Evolutionary conservation across 768 basidiomycete genomes (phyloP).

Genomic region (Boletus insuetus): DNA sequence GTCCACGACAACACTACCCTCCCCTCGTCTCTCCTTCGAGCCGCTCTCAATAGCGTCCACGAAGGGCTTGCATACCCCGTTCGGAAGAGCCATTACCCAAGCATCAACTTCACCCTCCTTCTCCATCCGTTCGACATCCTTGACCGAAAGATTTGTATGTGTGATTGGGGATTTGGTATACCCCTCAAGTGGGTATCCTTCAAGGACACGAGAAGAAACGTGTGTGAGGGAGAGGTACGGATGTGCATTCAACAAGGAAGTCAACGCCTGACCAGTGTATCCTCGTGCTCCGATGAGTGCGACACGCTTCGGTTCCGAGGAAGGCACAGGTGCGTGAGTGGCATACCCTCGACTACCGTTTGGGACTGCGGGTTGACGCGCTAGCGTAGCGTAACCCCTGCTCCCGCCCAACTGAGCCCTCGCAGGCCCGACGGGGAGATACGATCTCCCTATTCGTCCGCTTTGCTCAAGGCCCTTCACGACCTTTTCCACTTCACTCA

Average conservation of each 20-base stretch:
- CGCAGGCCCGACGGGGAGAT: conserved; percentile 55
- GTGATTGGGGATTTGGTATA: conserved; percentile 74
- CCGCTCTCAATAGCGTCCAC: conserved; percentile 91
- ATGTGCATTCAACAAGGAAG: conserved; percentile 82
- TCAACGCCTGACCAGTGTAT: conserved; percentile 91
- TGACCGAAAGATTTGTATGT: conserved; percentile 77
- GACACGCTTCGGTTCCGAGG: conserved; percentile 79
- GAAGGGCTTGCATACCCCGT: conserved; percentile 94
- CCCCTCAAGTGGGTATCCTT: conserved; percentile 71
- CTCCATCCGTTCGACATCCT: conserved; percentile 88
- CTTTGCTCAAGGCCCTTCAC: conserved; percentile 74
- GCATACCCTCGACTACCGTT: conserved; percentile 75
- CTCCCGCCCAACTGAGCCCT: conserved; percentile 20
- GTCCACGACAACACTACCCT: conserved; percentile 79
- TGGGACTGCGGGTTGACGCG: conserved; percentile 34
- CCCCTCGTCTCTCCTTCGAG: conserved; percentile 47
- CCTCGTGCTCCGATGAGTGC: conserved; percentile 95
- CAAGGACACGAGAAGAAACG: conserved; percentile 94
- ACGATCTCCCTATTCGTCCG: conserved; percentile 82
- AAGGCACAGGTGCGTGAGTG: conserved; percentile 47
- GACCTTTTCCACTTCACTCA: conserved; percentile 85
- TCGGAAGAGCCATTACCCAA: conserved; percentile 99
- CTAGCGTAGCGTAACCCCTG: conserved; percentile 19
- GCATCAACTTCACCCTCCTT: conserved; percentile 89
- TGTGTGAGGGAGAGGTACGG: conserved; percentile 89